Base-by-base conservation (phyloP, 2,329 filamentous ascomycete genomes). In the Aspergillus fumigatiaffinis region DNA sequence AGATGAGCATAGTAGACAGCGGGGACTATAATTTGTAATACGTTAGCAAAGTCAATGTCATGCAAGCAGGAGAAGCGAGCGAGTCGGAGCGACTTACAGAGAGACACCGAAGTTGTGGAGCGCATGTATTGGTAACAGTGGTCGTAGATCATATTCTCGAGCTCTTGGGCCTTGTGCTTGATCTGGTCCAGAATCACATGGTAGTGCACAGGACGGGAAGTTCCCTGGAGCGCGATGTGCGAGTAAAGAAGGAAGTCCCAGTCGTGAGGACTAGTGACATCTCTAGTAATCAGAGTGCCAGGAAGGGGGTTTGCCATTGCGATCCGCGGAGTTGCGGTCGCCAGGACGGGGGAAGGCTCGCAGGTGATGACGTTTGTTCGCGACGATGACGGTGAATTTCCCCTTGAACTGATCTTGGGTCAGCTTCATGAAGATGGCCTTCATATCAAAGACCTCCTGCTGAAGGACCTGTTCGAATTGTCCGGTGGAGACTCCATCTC, bases 1-100 rank as follows among this genome's bases (percentile, higher is more conserved):
- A 99, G 76, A 74, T 99, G 94, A 0, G 95, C 92, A 66, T 99
- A 99, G 81, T 99, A 99, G 0, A 97, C 88, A 0, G 94, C 92
- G 0, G 94, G 94, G 63, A 84, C 76, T 72, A 63, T 59, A 52
- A 46, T 51, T 50, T 50, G 21, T 55, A 48, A 47, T 17, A 56
- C n/a, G 35, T 61, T 52, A 60, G 52, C 38, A 49, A 50, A 25
- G 25, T 52, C 35, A 56, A 35, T 25, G 35, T 53, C 17, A 44
- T 23, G 53, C 28, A 12, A 38, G 29, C 9, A 41, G 25, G n/a
- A 47, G 7, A 26, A 26, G 52, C 52, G 10, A 20, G n/a, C 12
- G 6, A 65, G 71, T 65, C 68, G 74, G 10, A 20, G n/a, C 12
- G 6, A 65, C 72, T 65, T 69, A 74, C 74, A 90, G 0, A 94